A percentile compares a stretch with the other conserved stretches of the same genome.
Evolutionary conservation across 176 grass and related monocot genomes (phyloP).

Genomic region (Oryza glumipatula): DNA sequence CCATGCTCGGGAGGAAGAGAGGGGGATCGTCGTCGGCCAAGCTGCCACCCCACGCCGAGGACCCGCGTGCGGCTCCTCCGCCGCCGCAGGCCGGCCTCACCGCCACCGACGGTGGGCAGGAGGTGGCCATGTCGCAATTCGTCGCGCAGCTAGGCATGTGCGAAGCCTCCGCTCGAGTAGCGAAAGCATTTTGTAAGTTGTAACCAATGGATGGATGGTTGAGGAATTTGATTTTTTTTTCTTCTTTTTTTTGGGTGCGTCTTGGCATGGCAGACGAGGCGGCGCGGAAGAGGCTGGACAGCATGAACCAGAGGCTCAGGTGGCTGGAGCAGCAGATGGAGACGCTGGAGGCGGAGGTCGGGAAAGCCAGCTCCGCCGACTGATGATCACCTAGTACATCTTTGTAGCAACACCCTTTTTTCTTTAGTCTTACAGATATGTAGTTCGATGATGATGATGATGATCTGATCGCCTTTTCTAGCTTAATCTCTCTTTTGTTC

Average conservation of each 20-base stretch:
- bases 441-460: neutral
- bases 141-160: constrained; percentile 41
- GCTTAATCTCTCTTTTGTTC: neutral
- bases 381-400: neutral
- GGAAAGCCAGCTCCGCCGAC: constrained; percentile 45
- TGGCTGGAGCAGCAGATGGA: constrained; percentile 88
- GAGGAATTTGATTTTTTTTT: neutral
- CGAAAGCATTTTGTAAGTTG: neutral
- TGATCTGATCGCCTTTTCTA: neutral
- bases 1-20: constrained; percentile 49
- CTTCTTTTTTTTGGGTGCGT: neutral
- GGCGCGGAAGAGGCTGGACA: constrained; percentile 58
- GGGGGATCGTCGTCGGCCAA: neutral
- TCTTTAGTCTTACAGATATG: neutral
- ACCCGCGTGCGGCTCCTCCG: neutral
- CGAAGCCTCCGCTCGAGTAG: neutral
- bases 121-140: constrained; percentile 46
- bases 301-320: constrained; percentile 65
- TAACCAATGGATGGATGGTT: neutral
- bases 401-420: neutral
- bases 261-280: constrained; percentile 57
- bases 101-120: constrained; percentile 8
- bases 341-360: constrained; percentile 74
- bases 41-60: constrained; percentile 12
- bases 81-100: neutral